Evolutionary conservation across 331 rosid genomes (phyloP).

Genomic region (Acacia concinna): DNA sequence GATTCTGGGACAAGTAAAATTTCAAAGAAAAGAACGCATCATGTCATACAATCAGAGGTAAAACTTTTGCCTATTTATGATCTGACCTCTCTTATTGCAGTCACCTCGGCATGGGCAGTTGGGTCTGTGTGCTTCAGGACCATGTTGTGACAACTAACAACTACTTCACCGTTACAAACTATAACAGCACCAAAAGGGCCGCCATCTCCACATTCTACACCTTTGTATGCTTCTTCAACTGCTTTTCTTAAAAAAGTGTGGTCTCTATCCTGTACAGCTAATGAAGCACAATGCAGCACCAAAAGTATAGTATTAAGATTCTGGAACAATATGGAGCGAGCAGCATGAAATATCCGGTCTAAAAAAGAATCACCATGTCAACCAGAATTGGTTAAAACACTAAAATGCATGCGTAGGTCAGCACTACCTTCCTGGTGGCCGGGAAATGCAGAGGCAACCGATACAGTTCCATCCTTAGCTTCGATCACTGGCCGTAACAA

Average conservation of each 20-base stretch:
- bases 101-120: slow-evolving; percentile 94
- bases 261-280: slow-evolving; percentile 81
- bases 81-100: slow-evolving; percentile 91
- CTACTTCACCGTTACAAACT: slow-evolving; percentile 71
- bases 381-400: background rate
- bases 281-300: slow-evolving; percentile 30
- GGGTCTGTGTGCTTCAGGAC: slow-evolving; percentile 77
- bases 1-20: background rate
- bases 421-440: slow-evolving; percentile 78
- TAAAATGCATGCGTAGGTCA: background rate
- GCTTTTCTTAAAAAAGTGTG: slow-evolving; percentile 76
- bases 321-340: background rate
- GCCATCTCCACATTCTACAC: slow-evolving; percentile 82
- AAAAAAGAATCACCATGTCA: background rate
- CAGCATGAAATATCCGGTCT: background rate
- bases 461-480: slow-evolving; percentile 64
- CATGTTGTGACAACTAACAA: slow-evolving; percentile 86
- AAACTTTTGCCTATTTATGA: background rate
- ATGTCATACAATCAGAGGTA: background rate
- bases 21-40: background rate
- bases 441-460: slow-evolving; percentile 86
- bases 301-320: slow-evolving; percentile 1
- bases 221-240: slow-evolving; percentile 91
- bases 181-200: slow-evolving; percentile 95
- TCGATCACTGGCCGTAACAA: slow-evolving; percentile 52